A percentile compares a stretch with the other conserved stretches of the same genome.
phyloP scores from a whole-genome alignment of 805 yeast genomes.

The Zygoascus bituminiphila region DNA sequence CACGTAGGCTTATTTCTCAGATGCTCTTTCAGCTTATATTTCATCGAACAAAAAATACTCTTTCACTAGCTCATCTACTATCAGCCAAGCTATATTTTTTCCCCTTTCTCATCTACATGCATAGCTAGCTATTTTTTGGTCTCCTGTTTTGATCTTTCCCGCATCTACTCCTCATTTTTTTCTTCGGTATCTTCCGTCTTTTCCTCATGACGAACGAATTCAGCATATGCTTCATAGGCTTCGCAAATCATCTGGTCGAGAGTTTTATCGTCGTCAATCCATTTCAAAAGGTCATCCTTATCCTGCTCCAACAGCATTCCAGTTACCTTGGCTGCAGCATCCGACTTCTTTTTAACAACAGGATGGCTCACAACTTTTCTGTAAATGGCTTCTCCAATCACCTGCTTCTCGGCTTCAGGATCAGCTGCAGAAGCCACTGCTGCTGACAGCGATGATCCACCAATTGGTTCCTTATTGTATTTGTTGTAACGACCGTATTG shows the following conservation, averaged over 20 bases:
- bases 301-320: constrained; percentile 89
- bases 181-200: not conserved
- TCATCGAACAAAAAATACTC: too few relatives aligned
- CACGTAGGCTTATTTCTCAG: too few relatives aligned
- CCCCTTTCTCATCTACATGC: not conserved
- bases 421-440: constrained; percentile 39
- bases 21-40: too few relatives aligned
- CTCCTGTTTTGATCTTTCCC: not conserved
- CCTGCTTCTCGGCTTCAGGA: constrained; percentile 25
- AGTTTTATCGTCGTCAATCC: constrained; percentile 76
- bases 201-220: constrained; percentile 35
- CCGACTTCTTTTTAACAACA: constrained; percentile 67
- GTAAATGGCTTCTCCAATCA: constrained; percentile 84
- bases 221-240: constrained; percentile 85
- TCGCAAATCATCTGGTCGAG: constrained; percentile 81
- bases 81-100: not conserved
- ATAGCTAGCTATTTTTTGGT: not conserved
- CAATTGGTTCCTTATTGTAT: constrained; percentile 4
- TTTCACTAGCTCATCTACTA: not conserved
- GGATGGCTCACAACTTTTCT: constrained; percentile 74
- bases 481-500: constrained; percentile 2
- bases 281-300: constrained; percentile 70
- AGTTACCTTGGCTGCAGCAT: constrained; percentile 87
- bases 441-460: constrained; percentile 34
- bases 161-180: not conserved